Percentiles rank a stretch among this genome's conserved stretches.
Conservation (phyloP, 1,284 basidiomycete genomes). For the Tremellales sp. region DNA sequence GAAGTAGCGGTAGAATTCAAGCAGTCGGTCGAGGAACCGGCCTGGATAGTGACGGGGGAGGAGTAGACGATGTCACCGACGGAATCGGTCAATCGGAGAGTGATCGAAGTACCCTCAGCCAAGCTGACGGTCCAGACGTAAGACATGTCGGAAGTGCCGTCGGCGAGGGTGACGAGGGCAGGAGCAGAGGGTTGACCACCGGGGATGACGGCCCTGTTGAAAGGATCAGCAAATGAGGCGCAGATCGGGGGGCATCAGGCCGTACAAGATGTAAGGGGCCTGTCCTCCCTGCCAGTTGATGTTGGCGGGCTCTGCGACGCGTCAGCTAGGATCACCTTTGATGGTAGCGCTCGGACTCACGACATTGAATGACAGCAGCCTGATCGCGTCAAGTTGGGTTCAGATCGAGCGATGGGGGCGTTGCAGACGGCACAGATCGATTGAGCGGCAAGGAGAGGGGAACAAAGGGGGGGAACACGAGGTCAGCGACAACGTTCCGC, state of each 20-base stretch:
- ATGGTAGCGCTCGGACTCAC: constrained; percentile 16
- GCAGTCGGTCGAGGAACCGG: constrained; percentile 46
- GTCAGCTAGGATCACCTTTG: not conserved
- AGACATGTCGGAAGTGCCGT: constrained; percentile 40
- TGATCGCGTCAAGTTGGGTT: constrained; percentile 10
- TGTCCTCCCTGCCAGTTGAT: constrained; percentile 59
- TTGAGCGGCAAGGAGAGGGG: constrained; percentile 1
- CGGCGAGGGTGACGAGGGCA: constrained; percentile 52
- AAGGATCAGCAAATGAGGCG: not conserved
- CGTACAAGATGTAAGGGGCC: constrained; percentile 61
- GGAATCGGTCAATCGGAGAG: constrained; percentile 35
- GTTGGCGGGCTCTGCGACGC: constrained; percentile 26
- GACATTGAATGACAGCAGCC: constrained; percentile 52
- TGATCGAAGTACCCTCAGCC: constrained; percentile 48
- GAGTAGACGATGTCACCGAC: constrained; percentile 58
- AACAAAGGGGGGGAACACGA: not conserved
- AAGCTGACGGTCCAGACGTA: constrained; percentile 65
- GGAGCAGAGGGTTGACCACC: constrained; percentile 61
- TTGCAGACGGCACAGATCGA: not conserved
- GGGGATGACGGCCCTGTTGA: constrained; percentile 55
- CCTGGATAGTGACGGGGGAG: constrained; percentile 55
- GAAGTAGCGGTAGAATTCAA: constrained; percentile 7
- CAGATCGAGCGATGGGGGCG: not conserved
- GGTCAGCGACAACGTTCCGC: not conserved
- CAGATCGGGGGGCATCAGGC: not conserved